Evolutionary conservation across 768 basidiomycete genomes (phyloP).

Genomic region (Fibroporia radiculosa): DNA sequence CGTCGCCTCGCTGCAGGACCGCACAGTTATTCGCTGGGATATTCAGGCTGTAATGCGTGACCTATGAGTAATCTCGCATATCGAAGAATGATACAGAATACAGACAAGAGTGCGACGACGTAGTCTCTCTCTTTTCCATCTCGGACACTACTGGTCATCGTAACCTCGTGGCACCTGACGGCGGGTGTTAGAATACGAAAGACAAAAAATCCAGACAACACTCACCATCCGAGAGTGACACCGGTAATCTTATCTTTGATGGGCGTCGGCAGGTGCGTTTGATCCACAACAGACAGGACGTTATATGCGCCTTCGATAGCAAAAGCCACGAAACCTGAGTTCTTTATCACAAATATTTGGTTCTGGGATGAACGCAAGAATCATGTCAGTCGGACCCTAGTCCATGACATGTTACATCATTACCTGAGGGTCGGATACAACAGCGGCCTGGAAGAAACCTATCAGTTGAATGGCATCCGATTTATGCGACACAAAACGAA

Average conservation of each 20-base stretch:
- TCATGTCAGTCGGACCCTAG: background rate
- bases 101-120: slow-evolving; percentile 72
- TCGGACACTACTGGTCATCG: slow-evolving; percentile 57
- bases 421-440: slow-evolving; percentile 66
- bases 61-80: background rate
- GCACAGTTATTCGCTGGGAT: slow-evolving; percentile 86
- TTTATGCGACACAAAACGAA: slow-evolving; percentile 12
- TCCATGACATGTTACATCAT: background rate
- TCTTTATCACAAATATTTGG: slow-evolving; percentile 73
- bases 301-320: slow-evolving; percentile 67
- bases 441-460: slow-evolving; percentile 37
- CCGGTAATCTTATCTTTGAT: slow-evolving; percentile 59
- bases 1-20: slow-evolving; percentile 74
- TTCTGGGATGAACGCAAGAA: slow-evolving; percentile 32
- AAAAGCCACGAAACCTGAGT: slow-evolving; percentile 71
- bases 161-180: slow-evolving; percentile 61
- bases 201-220: background rate
- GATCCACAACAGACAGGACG: slow-evolving; percentile 77
- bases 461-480: background rate
- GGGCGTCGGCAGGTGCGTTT: slow-evolving; percentile 61
- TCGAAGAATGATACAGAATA: slow-evolving; percentile 10
- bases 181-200: background rate
- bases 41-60: slow-evolving; percentile 43
- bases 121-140: slow-evolving; percentile 46
- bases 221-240: slow-evolving; percentile 50